These are phyloP conservation scores for Clonostachys chloroleuca DNA, from an alignment of 2,329 filamentous ascomycete species.

Conservation along the genomic window DNA sequence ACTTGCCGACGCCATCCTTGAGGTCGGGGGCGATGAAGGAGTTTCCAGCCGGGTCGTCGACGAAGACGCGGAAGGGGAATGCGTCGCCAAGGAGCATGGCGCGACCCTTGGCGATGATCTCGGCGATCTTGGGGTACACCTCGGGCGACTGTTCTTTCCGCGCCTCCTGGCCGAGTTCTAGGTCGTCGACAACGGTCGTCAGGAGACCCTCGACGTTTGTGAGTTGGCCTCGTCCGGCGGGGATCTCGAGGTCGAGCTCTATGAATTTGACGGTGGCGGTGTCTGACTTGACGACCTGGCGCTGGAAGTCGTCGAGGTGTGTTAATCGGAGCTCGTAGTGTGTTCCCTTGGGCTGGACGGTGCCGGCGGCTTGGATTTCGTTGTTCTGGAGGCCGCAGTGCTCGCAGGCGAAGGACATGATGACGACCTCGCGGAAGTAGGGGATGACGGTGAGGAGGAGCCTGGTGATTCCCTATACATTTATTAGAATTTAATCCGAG, in stretches of 20 bases:
- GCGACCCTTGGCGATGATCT: conserved; percentile 68
- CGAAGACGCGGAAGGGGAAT: conserved; percentile 82
- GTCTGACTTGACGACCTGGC: conserved; percentile 91
- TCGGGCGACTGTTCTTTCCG: conserved; percentile 77
- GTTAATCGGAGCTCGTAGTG: conserved; percentile 82
- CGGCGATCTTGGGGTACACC: conserved; percentile 71
- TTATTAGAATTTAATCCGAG: not conserved
- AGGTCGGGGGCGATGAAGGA: conserved; percentile 92
- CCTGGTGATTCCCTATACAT: conserved; percentile 68
- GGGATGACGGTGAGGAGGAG: conserved; percentile 90
- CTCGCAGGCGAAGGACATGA: conserved; percentile 94
- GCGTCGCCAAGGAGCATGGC: conserved; percentile 73
- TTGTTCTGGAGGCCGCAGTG: conserved; percentile 89
- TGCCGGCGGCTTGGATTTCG: conserved; percentile 87
- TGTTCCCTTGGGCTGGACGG: conserved; percentile 84
- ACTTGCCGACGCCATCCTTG: conserved; percentile 78
- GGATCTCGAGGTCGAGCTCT: conserved; percentile 90
- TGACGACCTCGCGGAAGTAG: conserved; percentile 94
- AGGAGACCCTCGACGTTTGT: conserved; percentile 92
- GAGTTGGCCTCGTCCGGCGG: conserved; percentile 83
- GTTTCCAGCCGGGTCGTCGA: conserved; percentile 93
- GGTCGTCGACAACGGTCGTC: conserved; percentile 70
- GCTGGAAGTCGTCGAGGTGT: conserved; percentile 66
- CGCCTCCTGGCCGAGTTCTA: conserved; percentile 77
- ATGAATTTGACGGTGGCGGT: conserved; percentile 81